A percentile compares a stretch with the other conserved stretches of the same genome.
Evolutionary conservation across 108 stramenopile genomes (phyloP).

Genomic region (Cyclotella distinguenda): DNA sequence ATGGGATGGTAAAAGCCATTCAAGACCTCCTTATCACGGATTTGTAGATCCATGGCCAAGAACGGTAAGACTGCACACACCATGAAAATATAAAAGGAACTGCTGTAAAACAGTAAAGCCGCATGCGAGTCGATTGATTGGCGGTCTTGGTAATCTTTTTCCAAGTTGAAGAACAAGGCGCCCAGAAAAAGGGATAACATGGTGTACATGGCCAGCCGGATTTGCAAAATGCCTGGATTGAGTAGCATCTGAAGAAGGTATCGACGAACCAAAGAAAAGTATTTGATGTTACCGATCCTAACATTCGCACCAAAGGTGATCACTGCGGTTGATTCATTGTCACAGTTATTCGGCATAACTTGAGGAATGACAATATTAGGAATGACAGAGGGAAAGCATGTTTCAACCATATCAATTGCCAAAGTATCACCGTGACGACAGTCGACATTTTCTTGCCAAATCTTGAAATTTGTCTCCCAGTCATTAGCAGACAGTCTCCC

Average conservation of each 20-base stretch:
- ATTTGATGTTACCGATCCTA: not conserved
- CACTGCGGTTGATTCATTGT: not conserved
- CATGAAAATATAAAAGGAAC: conserved; percentile 73
- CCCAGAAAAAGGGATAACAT: conserved; percentile 39
- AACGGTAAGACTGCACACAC: conserved; percentile 61
- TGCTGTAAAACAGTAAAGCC: conserved; percentile 61
- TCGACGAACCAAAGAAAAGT: conserved; percentile 33
- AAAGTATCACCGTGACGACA: conserved; percentile 6
- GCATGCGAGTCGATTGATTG: conserved; percentile 40
- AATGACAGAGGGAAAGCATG: conserved; percentile 27
- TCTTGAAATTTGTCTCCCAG: conserved; percentile 12
- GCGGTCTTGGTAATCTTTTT: conserved; percentile 18
- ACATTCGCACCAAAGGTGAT: not conserved
- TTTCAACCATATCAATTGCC: conserved; percentile 1
- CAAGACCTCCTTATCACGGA: conserved; percentile 63
- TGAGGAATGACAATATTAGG: conserved; percentile 51
- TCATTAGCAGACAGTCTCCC: not conserved
- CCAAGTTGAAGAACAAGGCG: conserved; percentile 53
- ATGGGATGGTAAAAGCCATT: conserved; percentile 62
- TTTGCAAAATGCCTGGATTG: conserved; percentile 64
- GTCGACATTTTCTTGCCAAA: conserved; percentile 24
- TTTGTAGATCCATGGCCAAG: conserved; percentile 59
- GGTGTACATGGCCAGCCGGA: conserved; percentile 59
- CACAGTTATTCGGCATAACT: conserved; percentile 1
- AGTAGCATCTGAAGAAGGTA: conserved; percentile 54